Conservation (phyloP, 164 flowering plant species). For the Aristolochia californica region DNA sequence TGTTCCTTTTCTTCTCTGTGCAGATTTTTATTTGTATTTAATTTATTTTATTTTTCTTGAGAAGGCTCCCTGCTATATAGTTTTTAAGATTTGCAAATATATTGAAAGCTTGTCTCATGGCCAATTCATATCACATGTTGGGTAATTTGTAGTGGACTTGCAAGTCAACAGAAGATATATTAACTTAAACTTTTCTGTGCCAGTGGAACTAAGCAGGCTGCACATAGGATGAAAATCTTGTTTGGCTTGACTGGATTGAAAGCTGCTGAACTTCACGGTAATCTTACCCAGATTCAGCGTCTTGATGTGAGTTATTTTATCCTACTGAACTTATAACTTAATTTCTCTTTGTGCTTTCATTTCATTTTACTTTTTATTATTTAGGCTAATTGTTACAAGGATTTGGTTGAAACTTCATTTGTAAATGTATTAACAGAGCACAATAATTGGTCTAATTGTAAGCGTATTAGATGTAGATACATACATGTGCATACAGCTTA, state of each 20-base stretch:
- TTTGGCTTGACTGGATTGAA: slow-evolving; percentile 77
- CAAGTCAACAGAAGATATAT: not conserved
- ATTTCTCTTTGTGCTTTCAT: not conserved
- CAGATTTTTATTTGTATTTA: too few species aligned
- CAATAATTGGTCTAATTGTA: not conserved
- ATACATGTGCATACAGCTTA: not conserved
- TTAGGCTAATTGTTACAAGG: not conserved
- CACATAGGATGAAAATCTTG: slow-evolving; percentile 85
- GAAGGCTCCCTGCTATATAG: too few species aligned
- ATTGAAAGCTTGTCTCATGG: too few species aligned
- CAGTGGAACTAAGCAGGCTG: slow-evolving; percentile 93
- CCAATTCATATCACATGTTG: too few species aligned
- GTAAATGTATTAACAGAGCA: too few species aligned
- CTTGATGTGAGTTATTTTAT: slow-evolving; percentile 54
- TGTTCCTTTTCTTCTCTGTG: too few species aligned
- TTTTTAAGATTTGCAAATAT: too few species aligned
- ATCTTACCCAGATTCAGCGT: slow-evolving; percentile 94
- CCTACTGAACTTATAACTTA: not conserved
- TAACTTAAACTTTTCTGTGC: slow-evolving; percentile 14
- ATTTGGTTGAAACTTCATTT: too few species aligned
- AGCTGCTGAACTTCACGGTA: slow-evolving; percentile 96
- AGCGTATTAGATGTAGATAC: not conserved
- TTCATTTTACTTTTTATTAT: not conserved
- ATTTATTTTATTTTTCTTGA: too few species aligned
- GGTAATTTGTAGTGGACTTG: too few species aligned